These are phyloP conservation scores for Colletotrichum sp. DNA, from an alignment of 2,329 filamentous ascomycete genomes.

Conservation along the genomic window DNA sequence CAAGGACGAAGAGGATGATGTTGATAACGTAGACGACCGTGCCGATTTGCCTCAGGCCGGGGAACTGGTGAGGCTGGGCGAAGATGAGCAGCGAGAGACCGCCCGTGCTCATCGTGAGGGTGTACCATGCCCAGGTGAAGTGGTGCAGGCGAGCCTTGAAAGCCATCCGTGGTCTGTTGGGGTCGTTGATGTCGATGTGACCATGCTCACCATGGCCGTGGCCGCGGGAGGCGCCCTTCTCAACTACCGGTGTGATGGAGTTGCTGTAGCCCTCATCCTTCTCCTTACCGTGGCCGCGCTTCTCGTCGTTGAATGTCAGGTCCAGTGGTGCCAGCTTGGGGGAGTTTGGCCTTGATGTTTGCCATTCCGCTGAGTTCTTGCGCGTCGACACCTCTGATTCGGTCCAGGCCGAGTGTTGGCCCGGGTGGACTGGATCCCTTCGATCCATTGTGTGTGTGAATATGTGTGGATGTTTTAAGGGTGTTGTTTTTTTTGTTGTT, in stretches of 20 bases:
- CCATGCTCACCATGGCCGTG: constrained; percentile 7
- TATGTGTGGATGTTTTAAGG: neutral
- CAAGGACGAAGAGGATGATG: constrained; percentile 64
- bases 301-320: constrained; percentile 8
- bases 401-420: constrained; percentile 16
- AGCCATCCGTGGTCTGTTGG: constrained; percentile 39
- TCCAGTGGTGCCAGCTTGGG: constrained; percentile 17
- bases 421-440: constrained; percentile 1
- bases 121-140: constrained; percentile 78
- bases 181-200: constrained; percentile 24
- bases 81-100: constrained; percentile 69
- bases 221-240: constrained; percentile 8
- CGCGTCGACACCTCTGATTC: constrained; percentile 18
- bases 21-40: constrained; percentile 72
- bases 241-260: constrained; percentile 13
- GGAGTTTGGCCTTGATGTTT: constrained; percentile 15
- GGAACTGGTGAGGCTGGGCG: constrained; percentile 68
- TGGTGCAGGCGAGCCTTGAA: constrained; percentile 55
- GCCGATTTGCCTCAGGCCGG: constrained; percentile 68
- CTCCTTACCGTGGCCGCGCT: neutral
- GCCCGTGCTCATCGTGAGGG: constrained; percentile 76
- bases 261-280: neutral
- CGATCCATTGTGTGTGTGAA: constrained; percentile 9
- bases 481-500: neutral
- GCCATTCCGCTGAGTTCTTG: constrained; percentile 19